Evolutionary conservation across 1,139 yeast genomes (phyloP), one percentile per base, ranked within the genome.

Genomic region (Magnusiomyces tetraspermus): DNA sequence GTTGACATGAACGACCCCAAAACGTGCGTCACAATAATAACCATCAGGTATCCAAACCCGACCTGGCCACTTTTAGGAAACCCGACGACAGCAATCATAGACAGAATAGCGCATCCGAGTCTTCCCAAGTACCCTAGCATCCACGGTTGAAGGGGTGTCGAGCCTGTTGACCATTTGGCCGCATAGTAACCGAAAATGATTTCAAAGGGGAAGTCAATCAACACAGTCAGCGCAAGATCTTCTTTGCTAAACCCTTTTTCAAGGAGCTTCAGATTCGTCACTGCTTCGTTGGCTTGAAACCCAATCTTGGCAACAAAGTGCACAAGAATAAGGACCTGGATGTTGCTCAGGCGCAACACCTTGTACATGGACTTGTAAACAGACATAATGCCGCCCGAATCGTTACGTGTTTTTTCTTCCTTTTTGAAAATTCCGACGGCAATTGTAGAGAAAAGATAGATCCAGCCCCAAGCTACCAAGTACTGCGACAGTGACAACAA

Each of bases 131-230:
- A 92, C 0, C 95, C 98, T 65, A 78, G 76, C 61, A 90, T 67
- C 98, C 98, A 92, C 0, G 98, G 97, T 48, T 76, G 76, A 53
- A 92, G 74, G 0, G 96, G 77, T 23, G 76, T 70, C 48, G 75
- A 72, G 0, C 94, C 92, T 0, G 83, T 77, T 0, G 96, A 86
- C 97, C 97, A 89, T 61, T 89, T 80, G 2, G 96, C 98, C 1
- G 96, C 96, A 63, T 89, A 90, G 67, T 89, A 92, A 0, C 98
- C 97, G 70, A 92, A 90, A 2, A 92, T 70, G 67, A 92, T 84
- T 67, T 94, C 98, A 69, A 92, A 89, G 6, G 99, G 99, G 69
- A 92, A 92, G 66, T 92, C 97, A 51, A 94, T 86, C 51, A 92
- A 71, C 0, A 92, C 98, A 0, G 97, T 87, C 17, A 92, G 79